Evolutionary conservation across 768 basidiomycete species (phyloP).

Genomic region (Omphalotus guepiniiformis): DNA sequence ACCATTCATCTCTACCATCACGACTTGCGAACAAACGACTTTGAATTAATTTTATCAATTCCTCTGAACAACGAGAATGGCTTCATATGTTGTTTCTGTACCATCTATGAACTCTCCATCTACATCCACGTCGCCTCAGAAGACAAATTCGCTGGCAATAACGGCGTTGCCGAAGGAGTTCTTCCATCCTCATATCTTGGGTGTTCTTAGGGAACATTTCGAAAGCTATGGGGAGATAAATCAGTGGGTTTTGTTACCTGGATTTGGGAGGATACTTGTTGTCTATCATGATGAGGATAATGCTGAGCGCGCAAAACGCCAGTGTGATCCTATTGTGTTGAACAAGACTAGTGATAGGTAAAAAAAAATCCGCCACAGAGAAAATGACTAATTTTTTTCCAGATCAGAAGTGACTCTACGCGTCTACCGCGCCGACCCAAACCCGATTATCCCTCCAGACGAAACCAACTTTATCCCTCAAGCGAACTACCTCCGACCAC

Average conservation of each 20-base stretch:
- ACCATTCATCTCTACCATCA: not conserved
- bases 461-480: conserved; percentile 10
- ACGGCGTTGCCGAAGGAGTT: conserved; percentile 72
- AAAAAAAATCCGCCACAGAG: conserved; percentile 20
- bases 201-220: conserved; percentile 70
- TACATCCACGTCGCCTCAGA: not conserved
- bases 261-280: conserved; percentile 78
- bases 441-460: conserved; percentile 42
- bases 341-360: conserved; percentile 49
- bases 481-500: conserved; percentile 67
- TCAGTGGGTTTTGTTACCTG: conserved; percentile 84
- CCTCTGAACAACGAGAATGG: too few relatives aligned
- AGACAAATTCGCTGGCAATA: conserved; percentile 84
- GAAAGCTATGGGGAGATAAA: conserved; percentile 74
- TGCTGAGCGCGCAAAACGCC: conserved; percentile 63
- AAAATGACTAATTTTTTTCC: not conserved
- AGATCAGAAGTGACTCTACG: conserved; percentile 53
- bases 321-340: conserved; percentile 61
- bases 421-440: conserved; percentile 72
- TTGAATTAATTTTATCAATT: too few relatives aligned
- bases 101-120: conserved; percentile 1
- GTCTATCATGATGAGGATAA: conserved; percentile 65
- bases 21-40: too few relatives aligned
- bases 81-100: conserved; percentile 7
- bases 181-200: conserved; percentile 68